Evolutionary conservation across 2,329 filamentous ascomycete genomes (phyloP), one percentile per base, ranked within the genome.

Genomic region (Alternaria panax): DNA sequence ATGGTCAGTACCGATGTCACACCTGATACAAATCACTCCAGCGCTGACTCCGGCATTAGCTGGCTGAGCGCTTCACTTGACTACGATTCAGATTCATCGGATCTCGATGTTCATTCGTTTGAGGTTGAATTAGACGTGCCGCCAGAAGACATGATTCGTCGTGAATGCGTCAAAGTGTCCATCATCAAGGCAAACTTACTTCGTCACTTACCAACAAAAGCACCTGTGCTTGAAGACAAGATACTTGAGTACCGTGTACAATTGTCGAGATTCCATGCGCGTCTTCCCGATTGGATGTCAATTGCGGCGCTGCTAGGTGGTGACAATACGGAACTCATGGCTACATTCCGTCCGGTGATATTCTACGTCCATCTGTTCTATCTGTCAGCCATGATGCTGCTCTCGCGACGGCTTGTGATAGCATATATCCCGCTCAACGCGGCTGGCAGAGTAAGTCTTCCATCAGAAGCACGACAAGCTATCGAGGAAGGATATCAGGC

Each of bases 281-380:
- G 54, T 5, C 51, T 70, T 18, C 58, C 65, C 1, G 32, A 57
- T 9, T 69, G 60, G 54, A 69, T 70, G 64, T 59, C 45, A 20
- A 22, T 65, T 27, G 34, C 20, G 9, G 48, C 57, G 3, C n/a
- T 59, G 11, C 30, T 61, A 11, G 41, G 41, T 1, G 36, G 46
- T 18, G 45, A 50, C 5, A 22, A 36, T 7, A 34, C 18, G 5
- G n/a, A 32, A 14, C 32, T 54, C 9, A 52, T 30, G 28, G 32
- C 27, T 3, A 50, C 52, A 1, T 51, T 57, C 6, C 59, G 63
- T 2, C 51, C 55, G 6, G 51, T 57, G 5, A 64, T 68, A 6
- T 63, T 66, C 42, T 66, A 69, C 20, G 54, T 66, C 12, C 67
- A 70, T 45, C 54, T 67, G 7, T 67, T 70, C 47, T 68, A 66